phyloP scores from a whole-genome alignment of 2,329 filamentous ascomycete species.

The Epichloe gansuensis region DNA sequence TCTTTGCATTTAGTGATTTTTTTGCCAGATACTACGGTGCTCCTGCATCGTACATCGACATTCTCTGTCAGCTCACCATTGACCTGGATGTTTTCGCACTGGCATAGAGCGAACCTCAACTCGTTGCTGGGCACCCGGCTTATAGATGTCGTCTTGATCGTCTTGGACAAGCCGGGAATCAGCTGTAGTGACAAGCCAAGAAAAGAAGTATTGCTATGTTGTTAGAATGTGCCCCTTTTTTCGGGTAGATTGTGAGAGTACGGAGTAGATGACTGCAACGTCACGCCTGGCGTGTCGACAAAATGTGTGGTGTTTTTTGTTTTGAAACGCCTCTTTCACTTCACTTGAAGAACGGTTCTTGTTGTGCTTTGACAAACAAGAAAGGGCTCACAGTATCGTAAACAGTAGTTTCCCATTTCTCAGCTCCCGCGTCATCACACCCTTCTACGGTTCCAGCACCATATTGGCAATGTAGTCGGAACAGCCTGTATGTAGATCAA shows the following conservation, averaged over 20 bases:
- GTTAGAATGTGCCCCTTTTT: not conserved
- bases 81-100: conserved; percentile 43
- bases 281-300: not conserved
- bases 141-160: conserved; percentile 42
- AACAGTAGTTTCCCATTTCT: too few relatives aligned
- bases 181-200: conserved; percentile 41
- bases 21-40: conserved; percentile 24
- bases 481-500: too few relatives aligned
- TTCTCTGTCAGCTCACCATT: conserved; percentile 32
- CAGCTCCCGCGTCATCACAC: too few relatives aligned
- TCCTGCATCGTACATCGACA: conserved; percentile 31
- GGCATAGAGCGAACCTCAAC: conserved; percentile 36
- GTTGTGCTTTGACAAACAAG: too few relatives aligned
- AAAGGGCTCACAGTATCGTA: too few relatives aligned
- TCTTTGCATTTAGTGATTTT: not conserved
- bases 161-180: conserved; percentile 43
- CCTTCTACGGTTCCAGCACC: too few relatives aligned
- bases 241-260: not conserved
- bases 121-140: conserved; percentile 44
- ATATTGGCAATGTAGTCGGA: too few relatives aligned
- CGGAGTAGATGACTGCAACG: not conserved
- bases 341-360: too few relatives aligned
- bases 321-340: too few relatives aligned
- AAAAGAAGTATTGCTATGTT: not conserved
- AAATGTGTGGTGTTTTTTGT: too few relatives aligned